Evolutionary conservation across 2,329 filamentous ascomycete genomes (phyloP), one percentile per base, ranked within the genome.

Genomic region (Neofusicoccum sp.): DNA sequence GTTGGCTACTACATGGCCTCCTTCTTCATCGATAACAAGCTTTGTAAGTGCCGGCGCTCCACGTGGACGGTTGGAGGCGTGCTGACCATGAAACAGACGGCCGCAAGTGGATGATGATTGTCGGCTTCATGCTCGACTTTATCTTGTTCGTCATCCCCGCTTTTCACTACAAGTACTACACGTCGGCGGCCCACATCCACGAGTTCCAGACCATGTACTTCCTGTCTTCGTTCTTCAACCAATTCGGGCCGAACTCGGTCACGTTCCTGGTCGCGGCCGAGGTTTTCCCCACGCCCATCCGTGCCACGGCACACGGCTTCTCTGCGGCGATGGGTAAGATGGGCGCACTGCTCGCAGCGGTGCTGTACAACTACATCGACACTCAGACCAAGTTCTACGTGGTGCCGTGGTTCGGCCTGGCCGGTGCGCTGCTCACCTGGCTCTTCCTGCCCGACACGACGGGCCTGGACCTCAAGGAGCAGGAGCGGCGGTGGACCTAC

Each of bases 141-240:
- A 81, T 97, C 77, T 88, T 96, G 76, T 98, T 98, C 78, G 83
- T 96, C 72, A 84, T 97, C 43, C 93, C 93, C 1, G 93, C 89
- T 47, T 96, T 96, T 84, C 82, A 91, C 72, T 96, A 88, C 80
- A 74, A 90, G 0, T 92, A 95, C 84, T 97, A 92, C 81, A 91
- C 85, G 20, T 81, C 81, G 53, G 79, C 82, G 1, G 80, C 81
- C 5, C 86, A 91, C 69, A 89, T 97, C 74, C 87, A 91, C 71
- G 81, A 83, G n/a, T 98, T 98, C 87, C 93, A 97, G 80, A 87
- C 93, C 72, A 96, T 98, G 91, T 97, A 97, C 84, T 97, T 96
- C 80, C 76, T 98, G 68, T 96, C 91, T 6, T 96, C 91, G 26
- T 98, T 98, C 82, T 98, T 98, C 87, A 97, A 97, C 84, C 93